phyloP scores from a whole-genome alignment of 441 rosid species.

The Erodium trifolium region DNA sequence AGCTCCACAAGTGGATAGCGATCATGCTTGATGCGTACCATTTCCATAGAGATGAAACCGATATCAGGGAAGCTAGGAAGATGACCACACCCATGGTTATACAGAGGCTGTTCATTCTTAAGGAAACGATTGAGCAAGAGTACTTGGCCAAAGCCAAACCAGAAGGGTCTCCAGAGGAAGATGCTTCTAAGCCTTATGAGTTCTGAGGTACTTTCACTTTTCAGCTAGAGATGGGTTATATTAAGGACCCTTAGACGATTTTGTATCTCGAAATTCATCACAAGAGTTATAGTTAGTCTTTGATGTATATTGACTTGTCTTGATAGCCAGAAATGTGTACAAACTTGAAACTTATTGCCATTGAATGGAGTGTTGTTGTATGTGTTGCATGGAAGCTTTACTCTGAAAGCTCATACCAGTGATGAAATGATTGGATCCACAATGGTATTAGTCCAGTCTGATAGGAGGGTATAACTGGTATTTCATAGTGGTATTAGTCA shows the following conservation, averaged over 20 bases:
- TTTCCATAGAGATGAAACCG: conserved; percentile 73
- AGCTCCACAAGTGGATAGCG: conserved; percentile 86
- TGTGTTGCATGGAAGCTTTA: no score
- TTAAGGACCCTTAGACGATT: neutral
- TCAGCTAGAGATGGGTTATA: neutral
- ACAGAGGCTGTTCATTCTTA: conserved; percentile 70
- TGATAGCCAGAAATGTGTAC: no score
- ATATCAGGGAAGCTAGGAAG: conserved; percentile 70
- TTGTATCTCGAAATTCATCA: neutral
- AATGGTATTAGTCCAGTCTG: no score
- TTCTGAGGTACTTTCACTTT: conserved; percentile 10
- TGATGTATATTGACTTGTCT: no score
- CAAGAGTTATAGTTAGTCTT: neutral
- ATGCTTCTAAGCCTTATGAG: conserved; percentile 27
- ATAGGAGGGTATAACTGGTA: no score
- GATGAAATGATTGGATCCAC: no score
- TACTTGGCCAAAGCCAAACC: conserved; percentile 43
- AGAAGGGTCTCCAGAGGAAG: conserved; percentile 26
- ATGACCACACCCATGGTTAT: conserved; percentile 75
- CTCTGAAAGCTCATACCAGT: no score
- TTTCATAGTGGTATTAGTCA: no score
- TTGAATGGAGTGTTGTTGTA: no score
- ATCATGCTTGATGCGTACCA: conserved; percentile 79
- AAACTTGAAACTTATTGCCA: no score
- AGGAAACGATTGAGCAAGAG: conserved; percentile 77